Base-by-base conservation (phyloP, 306 rosid species). In the Ormosia emarginata region DNA sequence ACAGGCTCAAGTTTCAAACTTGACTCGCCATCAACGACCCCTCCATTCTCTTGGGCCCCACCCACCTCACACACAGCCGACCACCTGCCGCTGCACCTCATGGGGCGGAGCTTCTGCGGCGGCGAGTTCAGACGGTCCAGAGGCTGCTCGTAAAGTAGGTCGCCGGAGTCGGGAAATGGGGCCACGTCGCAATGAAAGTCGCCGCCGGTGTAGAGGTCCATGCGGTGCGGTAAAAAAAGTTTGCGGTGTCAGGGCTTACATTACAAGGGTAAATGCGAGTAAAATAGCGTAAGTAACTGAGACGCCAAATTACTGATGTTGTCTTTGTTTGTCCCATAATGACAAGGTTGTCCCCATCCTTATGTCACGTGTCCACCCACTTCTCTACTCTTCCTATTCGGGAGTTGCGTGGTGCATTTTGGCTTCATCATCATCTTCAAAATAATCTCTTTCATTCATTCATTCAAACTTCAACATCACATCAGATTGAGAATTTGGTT, bases 61-160 rank as follows among this genome's bases (percentile, higher is more conserved):
- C 41, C 41, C 41, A 37, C 41, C 41, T 37, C 7, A 37, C 7
- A 4, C 44, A 50, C 57, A 0, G 24, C 24, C 24, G 24, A 24
- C 24, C 6, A 37, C 41, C 7, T 37, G 29, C 64, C 83, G 85
- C 40, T 79, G 86, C 75, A 79, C 79, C 99, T 81, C 67, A 93
- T 88, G 8, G 97, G 94, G 8, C 93, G 95, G 78, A 95, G 99
- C 78, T 93, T 95, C 83, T 90, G 97, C 8, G 83, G 83, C 41
- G 41, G 41, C 41, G 41, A 5, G 47, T 78, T 78, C 62, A 17
- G 93, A 88, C 74, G 86, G 87, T 59, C 7, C 6, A 6, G 6
- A 37, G 6, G 41, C 41, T 37, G 41, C 41, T 5, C 63, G 86
- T 76, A 93, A 36, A 90, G 80, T 39, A 90, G 87, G 80, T 88